phyloP scores from a whole-genome alignment of 2,329 filamentous ascomycete species.

The Parafenestella ontariensis region DNA sequence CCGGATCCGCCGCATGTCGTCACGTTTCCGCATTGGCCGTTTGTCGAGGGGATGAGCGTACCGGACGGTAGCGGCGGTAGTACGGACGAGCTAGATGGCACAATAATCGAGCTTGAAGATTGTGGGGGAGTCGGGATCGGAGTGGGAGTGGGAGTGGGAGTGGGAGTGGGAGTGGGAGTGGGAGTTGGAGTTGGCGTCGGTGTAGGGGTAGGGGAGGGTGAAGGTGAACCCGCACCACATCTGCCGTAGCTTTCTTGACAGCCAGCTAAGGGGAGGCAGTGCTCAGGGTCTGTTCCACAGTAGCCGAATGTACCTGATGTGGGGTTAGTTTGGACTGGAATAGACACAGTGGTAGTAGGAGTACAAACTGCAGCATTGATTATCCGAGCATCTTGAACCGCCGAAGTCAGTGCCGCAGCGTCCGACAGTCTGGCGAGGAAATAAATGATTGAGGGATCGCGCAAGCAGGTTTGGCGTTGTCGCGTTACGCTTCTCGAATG shows the following conservation, averaged over 20 bases:
- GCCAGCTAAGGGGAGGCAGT: slow-evolving; percentile 29
- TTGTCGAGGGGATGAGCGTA: slow-evolving; percentile 29
- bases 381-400: slow-evolving; percentile 23
- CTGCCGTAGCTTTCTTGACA: slow-evolving; percentile 39
- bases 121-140: slow-evolving; percentile 16
- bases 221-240: slow-evolving; percentile 36
- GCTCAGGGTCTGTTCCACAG: slow-evolving; percentile 34
- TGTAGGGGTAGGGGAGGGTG: no score
- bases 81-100: slow-evolving; percentile 17
- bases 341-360: no score
- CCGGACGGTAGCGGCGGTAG: slow-evolving; percentile 34
- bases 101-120: slow-evolving; percentile 9
- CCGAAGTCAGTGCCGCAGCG: slow-evolving; percentile 33
- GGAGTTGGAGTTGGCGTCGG: slow-evolving; percentile 14
- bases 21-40: slow-evolving; percentile 37
- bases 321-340: no score
- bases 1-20: slow-evolving; percentile 37
- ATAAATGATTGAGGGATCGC: slow-evolving; percentile 17
- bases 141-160: slow-evolving; percentile 27
- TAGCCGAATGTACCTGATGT: no score
- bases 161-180: slow-evolving; percentile 21
- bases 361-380: slow-evolving; percentile 38
- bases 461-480: slow-evolving; percentile 21
- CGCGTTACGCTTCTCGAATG: slow-evolving; percentile 16
- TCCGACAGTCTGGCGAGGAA: slow-evolving; percentile 27